phyloP scores from a whole-genome alignment of 495 filamentous ascomycete species.

The Tirmania nivea region DNA sequence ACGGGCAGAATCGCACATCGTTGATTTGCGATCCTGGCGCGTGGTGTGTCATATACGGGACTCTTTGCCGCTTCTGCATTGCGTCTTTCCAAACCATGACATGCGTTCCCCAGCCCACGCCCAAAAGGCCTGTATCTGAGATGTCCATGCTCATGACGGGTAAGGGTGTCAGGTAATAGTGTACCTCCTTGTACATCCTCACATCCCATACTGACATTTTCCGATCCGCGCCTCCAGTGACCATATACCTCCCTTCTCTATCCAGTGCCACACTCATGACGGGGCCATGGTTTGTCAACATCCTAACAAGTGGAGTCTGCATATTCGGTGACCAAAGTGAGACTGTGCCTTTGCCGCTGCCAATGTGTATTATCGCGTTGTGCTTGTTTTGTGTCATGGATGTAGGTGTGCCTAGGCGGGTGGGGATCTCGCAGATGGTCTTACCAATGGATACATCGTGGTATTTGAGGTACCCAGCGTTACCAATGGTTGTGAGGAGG shows the following conservation, averaged over 20 bases:
- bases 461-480: conserved; percentile 72
- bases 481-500: conserved; percentile 68
- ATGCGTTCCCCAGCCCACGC: conserved; percentile 81
- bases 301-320: conserved; percentile 65
- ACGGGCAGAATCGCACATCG: conserved; percentile 75
- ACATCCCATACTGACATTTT: conserved; percentile 95
- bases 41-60: conserved; percentile 86
- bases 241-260: conserved; percentile 84
- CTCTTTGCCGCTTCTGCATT: conserved; percentile 58
- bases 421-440: conserved; percentile 61
- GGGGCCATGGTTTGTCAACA: conserved; percentile 86
- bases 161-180: conserved; percentile 67
- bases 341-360: conserved; percentile 85
- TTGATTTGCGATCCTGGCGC: conserved; percentile 67
- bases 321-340: conserved; percentile 94
- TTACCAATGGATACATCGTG: conserved; percentile 86
- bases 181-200: conserved; percentile 77
- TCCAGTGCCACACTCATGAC: conserved; percentile 72
- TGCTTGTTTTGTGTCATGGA: conserved; percentile 67
- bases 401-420: conserved; percentile 62
- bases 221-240: conserved; percentile 70
- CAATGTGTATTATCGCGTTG: conserved; percentile 77
- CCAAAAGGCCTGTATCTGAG: conserved; percentile 66
- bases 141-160: conserved; percentile 73
- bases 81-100: conserved; percentile 75